Base-by-base conservation (phyloP, 768 basidiomycete species). In the Leccinum obscurum region DNA sequence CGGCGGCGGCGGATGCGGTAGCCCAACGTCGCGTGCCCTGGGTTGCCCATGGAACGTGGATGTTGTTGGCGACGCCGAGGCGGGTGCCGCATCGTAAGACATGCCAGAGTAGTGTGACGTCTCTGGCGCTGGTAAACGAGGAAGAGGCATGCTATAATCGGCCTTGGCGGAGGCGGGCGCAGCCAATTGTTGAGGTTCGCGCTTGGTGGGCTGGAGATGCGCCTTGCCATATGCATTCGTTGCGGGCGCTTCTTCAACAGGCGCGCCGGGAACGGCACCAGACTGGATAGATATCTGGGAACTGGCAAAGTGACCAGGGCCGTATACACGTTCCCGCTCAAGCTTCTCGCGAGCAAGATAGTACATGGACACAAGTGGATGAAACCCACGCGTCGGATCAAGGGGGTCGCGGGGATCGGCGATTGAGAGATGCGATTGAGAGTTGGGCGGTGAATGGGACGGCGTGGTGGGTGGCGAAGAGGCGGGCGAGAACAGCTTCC, bases 301-400 rank as follows among this genome's bases (percentile, higher is more conserved):
- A 56, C 85, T 90, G 3, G 97, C 97, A 75, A 99, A 99, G 63
- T 92, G 87, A 4, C 95, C 95, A 0, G 88, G 88, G 0, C 96
- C 97, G 74, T 95, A 98, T 7, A 99, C 91, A 55, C 85, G 83
- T 66, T 99, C 97, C 57, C 97, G 81, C 70, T 98, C 95, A 69
- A 95, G 80, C 81, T 98, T 98, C 79, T 99, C 97, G 56, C 93
- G 81, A 5, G 95, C 92, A 20, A 99, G 85, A 78, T 88, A 98
- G 74, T 99, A 99, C 77, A 99, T 98, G 32, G 95, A 93, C 51
- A 98, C 83, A 28, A 99, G 82, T 0, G 94, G 95, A 72, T 98
- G 94, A 78, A 93, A 99, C 1, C 95, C 97, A 56, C 85, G 79
- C 14, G 93, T 96, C 5, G 96, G 95, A 70, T 99, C 96, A 62